Evolutionary conservation across 306 rosid genomes (phyloP).

Genomic region (Cotoneaster glaucophyllus): DNA sequence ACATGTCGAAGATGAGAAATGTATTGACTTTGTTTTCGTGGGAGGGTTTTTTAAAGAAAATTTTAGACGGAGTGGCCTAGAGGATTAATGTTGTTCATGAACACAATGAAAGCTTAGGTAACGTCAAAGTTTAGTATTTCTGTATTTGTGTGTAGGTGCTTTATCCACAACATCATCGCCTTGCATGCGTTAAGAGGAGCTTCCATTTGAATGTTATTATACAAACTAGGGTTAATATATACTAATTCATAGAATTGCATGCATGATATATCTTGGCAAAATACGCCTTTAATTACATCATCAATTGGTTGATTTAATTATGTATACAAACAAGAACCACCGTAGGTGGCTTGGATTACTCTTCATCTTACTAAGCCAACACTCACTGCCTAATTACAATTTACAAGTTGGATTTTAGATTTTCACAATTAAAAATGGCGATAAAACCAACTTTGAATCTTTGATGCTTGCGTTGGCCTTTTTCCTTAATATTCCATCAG

Average conservation of each 20-base stretch:
- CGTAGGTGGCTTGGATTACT: background rate
- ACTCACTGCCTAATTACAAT: background rate
- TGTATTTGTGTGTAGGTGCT: background rate
- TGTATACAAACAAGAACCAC: background rate
- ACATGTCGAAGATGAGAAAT: background rate
- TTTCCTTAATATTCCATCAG: background rate
- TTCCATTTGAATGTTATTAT: background rate
- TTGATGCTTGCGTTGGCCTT: background rate
- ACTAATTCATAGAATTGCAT: too few species aligned
- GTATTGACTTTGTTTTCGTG: background rate
- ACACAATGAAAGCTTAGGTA: constrained; percentile 20
- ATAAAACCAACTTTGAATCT: background rate
- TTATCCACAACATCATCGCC: background rate
- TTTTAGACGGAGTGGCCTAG: constrained; percentile 16
- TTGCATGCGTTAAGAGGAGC: background rate
- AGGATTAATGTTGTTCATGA: background rate
- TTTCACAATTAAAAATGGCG: background rate
- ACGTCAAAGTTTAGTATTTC: background rate
- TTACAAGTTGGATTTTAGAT: background rate
- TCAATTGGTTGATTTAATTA: background rate
- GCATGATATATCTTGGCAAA: too few species aligned
- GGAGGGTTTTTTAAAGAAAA: background rate
- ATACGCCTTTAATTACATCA: background rate
- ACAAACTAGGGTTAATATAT: too few species aligned
- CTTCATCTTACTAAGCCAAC: background rate